Percentiles rank a stretch among this genome's conserved stretches.
Conservation (phyloP, 345 rosid species). For the Citrus maxima region DNA sequence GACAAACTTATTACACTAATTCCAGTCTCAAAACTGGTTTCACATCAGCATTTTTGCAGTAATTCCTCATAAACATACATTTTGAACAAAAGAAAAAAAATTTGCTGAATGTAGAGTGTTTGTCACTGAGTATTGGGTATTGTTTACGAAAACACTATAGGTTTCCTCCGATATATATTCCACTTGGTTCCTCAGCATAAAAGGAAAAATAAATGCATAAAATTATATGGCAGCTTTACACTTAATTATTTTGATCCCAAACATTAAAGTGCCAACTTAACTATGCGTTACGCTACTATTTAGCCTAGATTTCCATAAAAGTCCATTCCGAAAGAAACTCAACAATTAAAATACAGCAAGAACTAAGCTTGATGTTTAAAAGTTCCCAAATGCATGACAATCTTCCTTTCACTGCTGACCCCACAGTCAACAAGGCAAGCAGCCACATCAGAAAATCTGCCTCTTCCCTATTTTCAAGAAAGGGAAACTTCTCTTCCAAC, state of each 20-base stretch:
- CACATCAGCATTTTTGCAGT: background rate
- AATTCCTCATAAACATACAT: background rate
- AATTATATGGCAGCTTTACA: background rate
- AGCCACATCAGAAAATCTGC: background rate
- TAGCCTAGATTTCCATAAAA: background rate
- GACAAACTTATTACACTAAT: background rate
- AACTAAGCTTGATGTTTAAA: background rate
- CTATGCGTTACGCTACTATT: background rate
- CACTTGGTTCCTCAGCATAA: background rate
- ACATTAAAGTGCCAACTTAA: background rate
- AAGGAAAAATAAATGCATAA: background rate
- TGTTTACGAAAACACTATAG: background rate
- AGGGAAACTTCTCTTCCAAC: background rate
- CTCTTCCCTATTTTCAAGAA: background rate
- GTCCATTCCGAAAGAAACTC: background rate
- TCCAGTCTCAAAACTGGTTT: background rate
- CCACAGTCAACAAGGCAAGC: background rate
- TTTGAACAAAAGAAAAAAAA: background rate
- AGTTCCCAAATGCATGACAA: background rate
- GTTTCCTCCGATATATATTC: background rate
- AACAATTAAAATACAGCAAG: background rate
- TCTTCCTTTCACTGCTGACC: background rate
- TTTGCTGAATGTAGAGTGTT: background rate
- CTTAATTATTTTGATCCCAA: background rate
- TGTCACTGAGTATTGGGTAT: background rate